These are phyloP conservation scores for Tylopilus rubrobrunneus DNA, from an alignment of 768 basidiomycete species.

Conservation along the genomic window DNA sequence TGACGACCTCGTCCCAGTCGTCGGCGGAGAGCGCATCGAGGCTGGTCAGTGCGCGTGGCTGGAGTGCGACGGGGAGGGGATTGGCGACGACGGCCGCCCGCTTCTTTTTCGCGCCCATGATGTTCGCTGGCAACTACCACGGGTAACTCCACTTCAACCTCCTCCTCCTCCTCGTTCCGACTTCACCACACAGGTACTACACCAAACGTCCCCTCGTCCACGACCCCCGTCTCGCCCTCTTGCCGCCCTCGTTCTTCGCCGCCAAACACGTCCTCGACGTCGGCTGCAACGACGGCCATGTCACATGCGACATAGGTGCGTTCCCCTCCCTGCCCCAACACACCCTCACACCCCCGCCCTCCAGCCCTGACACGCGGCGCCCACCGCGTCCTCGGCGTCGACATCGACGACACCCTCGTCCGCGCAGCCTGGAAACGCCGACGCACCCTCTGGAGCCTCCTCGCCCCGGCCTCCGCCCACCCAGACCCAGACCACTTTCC, in stretches of 20 bases:
- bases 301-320: slow-evolving; percentile 78
- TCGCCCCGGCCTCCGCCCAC: slow-evolving; percentile 12
- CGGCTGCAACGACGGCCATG: slow-evolving; percentile 84
- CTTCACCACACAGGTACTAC: slow-evolving; percentile 54
- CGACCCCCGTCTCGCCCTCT: slow-evolving; percentile 63
- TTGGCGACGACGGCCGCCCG: slow-evolving; percentile 5
- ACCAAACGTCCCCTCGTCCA: slow-evolving; percentile 57
- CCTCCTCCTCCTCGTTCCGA: too few relatives aligned
- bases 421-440: slow-evolving; percentile 71
- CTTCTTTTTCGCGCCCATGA: slow-evolving; percentile 12
- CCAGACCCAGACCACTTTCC: slow-evolving; percentile 61
- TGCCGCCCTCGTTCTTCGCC: slow-evolving; percentile 52
- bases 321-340: background rate
- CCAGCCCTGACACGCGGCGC: slow-evolving; percentile 65
- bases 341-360: background rate
- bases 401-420: slow-evolving; percentile 78
- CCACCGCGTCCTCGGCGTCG: slow-evolving; percentile 71
- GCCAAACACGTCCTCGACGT: slow-evolving; percentile 70
- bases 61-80: slow-evolving; percentile 16
- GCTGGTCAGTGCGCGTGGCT: slow-evolving; percentile 5
- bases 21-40: slow-evolving; percentile 31
- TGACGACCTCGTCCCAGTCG: slow-evolving; percentile 46
- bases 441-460: slow-evolving; percentile 67
- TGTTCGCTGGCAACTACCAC: slow-evolving; percentile 68
- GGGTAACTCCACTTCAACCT: slow-evolving; percentile 36